phyloP scores from a whole-genome alignment of 495 filamentous ascomycete genomes.

The Pseudotulostoma volvatum region DNA sequence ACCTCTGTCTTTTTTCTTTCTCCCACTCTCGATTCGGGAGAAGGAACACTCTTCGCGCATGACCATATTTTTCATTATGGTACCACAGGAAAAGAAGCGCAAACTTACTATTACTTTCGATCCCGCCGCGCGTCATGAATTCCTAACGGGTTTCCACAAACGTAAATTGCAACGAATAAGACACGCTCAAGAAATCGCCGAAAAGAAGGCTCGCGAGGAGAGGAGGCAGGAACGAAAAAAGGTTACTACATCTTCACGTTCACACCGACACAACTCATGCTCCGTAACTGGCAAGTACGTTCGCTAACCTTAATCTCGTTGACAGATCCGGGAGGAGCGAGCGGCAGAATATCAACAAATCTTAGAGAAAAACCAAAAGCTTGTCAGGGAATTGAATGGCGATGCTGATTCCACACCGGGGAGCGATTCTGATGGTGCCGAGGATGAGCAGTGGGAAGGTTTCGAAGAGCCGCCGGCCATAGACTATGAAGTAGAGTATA shows the following conservation, averaged over 20 bases:
- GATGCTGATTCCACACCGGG: conserved; percentile 17
- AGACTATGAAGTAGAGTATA: conserved; percentile 80
- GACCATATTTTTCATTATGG: conserved; percentile 18
- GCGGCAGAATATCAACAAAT: conserved; percentile 64
- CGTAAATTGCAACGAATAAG: conserved; percentile 73
- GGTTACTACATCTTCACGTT: conserved; percentile 41
- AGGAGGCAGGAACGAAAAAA: conserved; percentile 53
- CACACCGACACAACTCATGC: no score
- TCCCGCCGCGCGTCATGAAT: conserved; percentile 55
- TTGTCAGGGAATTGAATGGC: conserved; percentile 36
- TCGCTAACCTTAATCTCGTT: conserved; percentile 4
- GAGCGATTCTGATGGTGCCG: conserved; percentile 12
- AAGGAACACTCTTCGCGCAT: no score
- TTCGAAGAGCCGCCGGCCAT: conserved; percentile 41
- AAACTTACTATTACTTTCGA: conserved; percentile 69
- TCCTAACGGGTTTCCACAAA: conserved; percentile 90
- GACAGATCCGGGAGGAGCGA: conserved; percentile 63
- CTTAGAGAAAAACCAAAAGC: conserved; percentile 50
- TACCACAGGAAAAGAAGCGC: conserved; percentile 45
- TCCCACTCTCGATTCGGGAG: no score
- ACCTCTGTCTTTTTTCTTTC: no score
- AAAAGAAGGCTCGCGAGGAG: conserved; percentile 55
- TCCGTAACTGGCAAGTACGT: no score
- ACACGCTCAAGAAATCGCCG: conserved; percentile 62
- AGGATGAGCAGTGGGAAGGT: conserved; percentile 46